These are phyloP conservation scores for Nitzschia sp. DNA, from an alignment of 108 stramenopile genomes.

Conservation along the genomic window DNA sequence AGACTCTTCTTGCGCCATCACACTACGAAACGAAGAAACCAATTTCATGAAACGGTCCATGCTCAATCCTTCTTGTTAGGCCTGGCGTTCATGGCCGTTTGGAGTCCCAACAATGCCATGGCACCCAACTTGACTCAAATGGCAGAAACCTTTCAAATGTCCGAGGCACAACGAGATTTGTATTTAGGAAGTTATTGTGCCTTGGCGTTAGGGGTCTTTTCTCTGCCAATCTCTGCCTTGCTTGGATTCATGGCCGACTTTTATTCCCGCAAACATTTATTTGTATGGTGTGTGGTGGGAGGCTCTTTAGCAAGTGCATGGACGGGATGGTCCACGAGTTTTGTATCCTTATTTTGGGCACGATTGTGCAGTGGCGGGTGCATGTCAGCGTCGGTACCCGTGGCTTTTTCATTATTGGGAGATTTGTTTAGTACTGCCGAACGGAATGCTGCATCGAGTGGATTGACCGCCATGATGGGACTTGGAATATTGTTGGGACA, in stretches of 20 bases:
- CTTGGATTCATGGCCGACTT: conserved; percentile 72
- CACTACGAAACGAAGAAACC: no score
- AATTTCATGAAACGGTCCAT: conserved; percentile 51
- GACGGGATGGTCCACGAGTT: conserved; percentile 44
- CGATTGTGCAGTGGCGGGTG: conserved; percentile 60
- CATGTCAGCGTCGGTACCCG: conserved; percentile 70
- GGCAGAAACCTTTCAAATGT: conserved; percentile 47
- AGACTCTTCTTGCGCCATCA: background rate
- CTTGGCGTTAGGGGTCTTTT: conserved; percentile 63
- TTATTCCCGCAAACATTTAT: conserved; percentile 52
- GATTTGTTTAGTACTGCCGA: conserved; percentile 69
- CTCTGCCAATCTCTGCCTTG: conserved; percentile 56
- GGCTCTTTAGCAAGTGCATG: conserved; percentile 45
- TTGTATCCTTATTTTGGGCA: conserved; percentile 43
- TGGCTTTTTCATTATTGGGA: conserved; percentile 70
- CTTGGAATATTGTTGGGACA: conserved; percentile 67
- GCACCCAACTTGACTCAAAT: conserved; percentile 76
- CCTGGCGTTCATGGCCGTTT: conserved; percentile 64
- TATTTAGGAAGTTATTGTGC: conserved; percentile 67
- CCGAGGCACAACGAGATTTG: conserved; percentile 57
- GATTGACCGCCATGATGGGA: conserved; percentile 80
- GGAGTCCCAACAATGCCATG: conserved; percentile 71
- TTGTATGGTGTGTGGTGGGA: conserved; percentile 44
- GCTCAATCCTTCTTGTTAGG: conserved; percentile 66
- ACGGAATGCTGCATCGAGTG: conserved; percentile 67